Evolutionary conservation across 2,329 filamentous ascomycete species (phyloP), one percentile per base, ranked within the genome.

Genomic region (Exophiala sp.): DNA sequence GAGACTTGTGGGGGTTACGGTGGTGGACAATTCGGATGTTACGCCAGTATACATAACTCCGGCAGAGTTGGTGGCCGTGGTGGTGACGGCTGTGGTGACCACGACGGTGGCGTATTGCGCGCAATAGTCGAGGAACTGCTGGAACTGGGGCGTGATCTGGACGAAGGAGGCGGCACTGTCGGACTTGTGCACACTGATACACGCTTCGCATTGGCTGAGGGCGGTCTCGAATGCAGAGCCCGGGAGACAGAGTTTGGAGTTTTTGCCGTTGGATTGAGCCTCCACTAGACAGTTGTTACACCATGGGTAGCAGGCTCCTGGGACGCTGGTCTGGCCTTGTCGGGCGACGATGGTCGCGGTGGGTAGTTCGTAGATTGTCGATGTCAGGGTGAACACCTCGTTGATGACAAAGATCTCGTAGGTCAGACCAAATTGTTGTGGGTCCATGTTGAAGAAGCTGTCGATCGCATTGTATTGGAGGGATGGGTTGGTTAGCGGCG

Each of bases 371-470:
- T 65, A 54, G 0, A 80, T 84, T 0, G 73, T 75, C 47, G 58
- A 59, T 33, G 76, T 69, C 1, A 78, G 81, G 0, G 69, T 74
- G 9, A 74, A 62, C 1, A 71, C 61, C 4, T 77, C 63, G 16
- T 59, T 36, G 20, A 75, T 69, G 16, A 75, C 73, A 56, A 86
- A 88, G 14, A 88, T 83, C 39, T 78, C 79, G 54, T 81, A 85
- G 46, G 75, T 79, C 12, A 88, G 71, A 3, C 84, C 85, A 54
- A 88, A 89, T 0, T 75, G 75, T 1, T 73, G 66, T 0, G 86
- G 82, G 51, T 84, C 74, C n/a, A 88, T 74, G 54, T 87, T 78
- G 70, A 84, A 88, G 65, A 87, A 88, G 18, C 63, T 38, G 35
- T 64, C 59, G 16, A 63, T 63, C 2, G 54, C 54, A 18, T 58